Evolutionary conservation across 2,329 filamentous ascomycete species (phyloP), one percentile per base, ranked within the genome.

Genomic region (Remersonia thermophila): DNA sequence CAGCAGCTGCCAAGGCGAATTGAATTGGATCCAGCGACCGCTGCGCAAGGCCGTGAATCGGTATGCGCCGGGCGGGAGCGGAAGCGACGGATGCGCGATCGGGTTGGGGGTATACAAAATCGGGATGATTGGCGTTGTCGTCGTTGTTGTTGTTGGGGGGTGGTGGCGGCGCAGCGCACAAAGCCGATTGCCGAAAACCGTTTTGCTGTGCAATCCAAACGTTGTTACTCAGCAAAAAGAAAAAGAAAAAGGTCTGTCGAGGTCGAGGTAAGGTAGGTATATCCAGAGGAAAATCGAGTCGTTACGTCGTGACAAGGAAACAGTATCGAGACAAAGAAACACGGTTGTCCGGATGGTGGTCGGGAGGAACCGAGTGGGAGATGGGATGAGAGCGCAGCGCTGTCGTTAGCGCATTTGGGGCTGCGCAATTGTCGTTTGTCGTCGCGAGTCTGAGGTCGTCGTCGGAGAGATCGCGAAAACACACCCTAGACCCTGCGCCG

Each of bases 401-500:
- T 33, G 32, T 38, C 27, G 35, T 27, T 31, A 27, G 17, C 32
- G 37, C 36, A 32, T 40, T 30, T 43, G 33, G n/a, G n/a, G 20
- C 20, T 23, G 20, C 20, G 20, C 20, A 9, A 23, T 23, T 23
- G 20, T 9, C n/a, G n/a, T n/a, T n/a, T n/a, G n/a, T 30, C 33
- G 36, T 37, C 27, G 18, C 33, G 30, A 23, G 39, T 43, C 41
- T 38, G 36, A 42, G 38, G 30, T 28, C 17, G 27, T 39, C 35
- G 39, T 38, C 20, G 20, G 5, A 5, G 20, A 9, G 9, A 23
- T 23, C 5, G 20, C 20, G 20, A 23, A 23, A 23, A 23, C 20
- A 37, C 37, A 42, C 42, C 43, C 35, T 34, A 43, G 41, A 47
- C 40, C 46, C 32, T 47, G 46, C 47, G 47, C 47, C 47, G 47